phyloP scores from a whole-genome alignment of 208 protist species.

The Zelonia costaricensis region DNA sequence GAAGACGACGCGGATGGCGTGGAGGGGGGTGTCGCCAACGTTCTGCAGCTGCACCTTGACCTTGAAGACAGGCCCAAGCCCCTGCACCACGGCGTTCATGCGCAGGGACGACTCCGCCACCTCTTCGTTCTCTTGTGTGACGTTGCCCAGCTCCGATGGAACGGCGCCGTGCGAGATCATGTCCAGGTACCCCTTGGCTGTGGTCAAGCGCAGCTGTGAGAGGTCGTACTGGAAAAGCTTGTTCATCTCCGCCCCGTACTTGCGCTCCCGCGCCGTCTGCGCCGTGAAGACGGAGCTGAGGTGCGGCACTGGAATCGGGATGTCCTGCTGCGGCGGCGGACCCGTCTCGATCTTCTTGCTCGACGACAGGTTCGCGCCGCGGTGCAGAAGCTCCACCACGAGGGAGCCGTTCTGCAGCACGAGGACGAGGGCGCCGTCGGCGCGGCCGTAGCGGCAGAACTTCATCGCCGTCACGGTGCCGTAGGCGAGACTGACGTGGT shows the following conservation, averaged over 20 bases:
- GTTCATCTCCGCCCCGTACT: slow-evolving; percentile 89
- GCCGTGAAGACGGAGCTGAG: slow-evolving; percentile 94
- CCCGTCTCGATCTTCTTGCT: slow-evolving; percentile 32
- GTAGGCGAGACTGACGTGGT: slow-evolving; percentile 79
- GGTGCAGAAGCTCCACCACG: slow-evolving; percentile 92
- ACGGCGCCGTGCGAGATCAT: slow-evolving; percentile 15
- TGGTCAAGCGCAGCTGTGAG: slow-evolving; percentile 82
- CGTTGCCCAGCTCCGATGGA: slow-evolving; percentile 26
- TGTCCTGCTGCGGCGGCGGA: slow-evolving; percentile 91
- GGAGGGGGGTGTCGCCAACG: slow-evolving; percentile 46
- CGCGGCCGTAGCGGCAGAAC: slow-evolving; percentile 92
- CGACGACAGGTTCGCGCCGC: slow-evolving; percentile 64
- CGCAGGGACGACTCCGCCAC: slow-evolving; percentile 29
- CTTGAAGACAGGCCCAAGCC: slow-evolving; percentile 92
- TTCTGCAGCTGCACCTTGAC: slow-evolving; percentile 87
- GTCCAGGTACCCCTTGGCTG: slow-evolving; percentile 86
- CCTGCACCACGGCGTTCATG: slow-evolving; percentile 82
- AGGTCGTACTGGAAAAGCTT: slow-evolving; percentile 93
- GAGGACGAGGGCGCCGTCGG: slow-evolving; percentile 88
- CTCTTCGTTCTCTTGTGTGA: slow-evolving; percentile 26
- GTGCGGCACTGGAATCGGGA: slow-evolving; percentile 90
- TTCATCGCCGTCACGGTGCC: slow-evolving; percentile 85
- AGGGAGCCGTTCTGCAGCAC: slow-evolving; percentile 89
- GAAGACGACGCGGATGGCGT: slow-evolving; percentile 66
- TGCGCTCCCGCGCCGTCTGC: slow-evolving; percentile 91